phyloP scores from a whole-genome alignment of 306 rosid genomes.

The Pterocarpus santalinus region DNA sequence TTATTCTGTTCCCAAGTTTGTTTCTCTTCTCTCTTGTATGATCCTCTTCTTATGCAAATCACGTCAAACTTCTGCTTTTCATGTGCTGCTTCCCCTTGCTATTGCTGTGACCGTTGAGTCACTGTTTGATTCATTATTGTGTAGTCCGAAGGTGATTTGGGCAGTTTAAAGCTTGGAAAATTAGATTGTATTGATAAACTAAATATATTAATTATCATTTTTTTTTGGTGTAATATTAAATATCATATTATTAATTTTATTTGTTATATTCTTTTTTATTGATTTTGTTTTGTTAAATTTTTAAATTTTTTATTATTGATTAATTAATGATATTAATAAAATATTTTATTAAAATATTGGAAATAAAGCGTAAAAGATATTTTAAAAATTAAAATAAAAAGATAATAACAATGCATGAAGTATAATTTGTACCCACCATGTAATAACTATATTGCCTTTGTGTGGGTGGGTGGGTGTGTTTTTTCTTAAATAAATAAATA shows the following conservation, averaged over 20 bases:
- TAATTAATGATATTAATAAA: not conserved
- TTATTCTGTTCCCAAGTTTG: not conserved
- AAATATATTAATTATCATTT: not conserved
- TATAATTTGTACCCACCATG: not conserved
- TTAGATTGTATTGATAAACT: not conserved
- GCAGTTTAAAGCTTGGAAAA: too few relatives aligned
- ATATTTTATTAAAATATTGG: not conserved
- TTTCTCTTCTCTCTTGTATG: not conserved
- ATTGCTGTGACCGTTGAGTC: not conserved
- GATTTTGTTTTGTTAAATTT: not conserved
- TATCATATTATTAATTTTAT: not conserved
- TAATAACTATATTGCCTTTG: not conserved
- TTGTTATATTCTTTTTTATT: not conserved
- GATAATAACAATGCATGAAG: not conserved
- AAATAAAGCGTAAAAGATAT: not conserved
- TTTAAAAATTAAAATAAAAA: not conserved
- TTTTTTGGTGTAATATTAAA: not conserved
- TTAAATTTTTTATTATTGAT: not conserved
- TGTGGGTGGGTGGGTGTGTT: not conserved
- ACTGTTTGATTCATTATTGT: too few relatives aligned
- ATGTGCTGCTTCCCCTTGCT: not conserved
- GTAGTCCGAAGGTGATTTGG: too few relatives aligned
- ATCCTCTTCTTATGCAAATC: not conserved
- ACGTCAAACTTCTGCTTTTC: not conserved
- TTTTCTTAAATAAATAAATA: not conserved